Base-by-base conservation (phyloP, 495 filamentous ascomycete genomes). In the Paragyromitra xinjiangensis region DNA sequence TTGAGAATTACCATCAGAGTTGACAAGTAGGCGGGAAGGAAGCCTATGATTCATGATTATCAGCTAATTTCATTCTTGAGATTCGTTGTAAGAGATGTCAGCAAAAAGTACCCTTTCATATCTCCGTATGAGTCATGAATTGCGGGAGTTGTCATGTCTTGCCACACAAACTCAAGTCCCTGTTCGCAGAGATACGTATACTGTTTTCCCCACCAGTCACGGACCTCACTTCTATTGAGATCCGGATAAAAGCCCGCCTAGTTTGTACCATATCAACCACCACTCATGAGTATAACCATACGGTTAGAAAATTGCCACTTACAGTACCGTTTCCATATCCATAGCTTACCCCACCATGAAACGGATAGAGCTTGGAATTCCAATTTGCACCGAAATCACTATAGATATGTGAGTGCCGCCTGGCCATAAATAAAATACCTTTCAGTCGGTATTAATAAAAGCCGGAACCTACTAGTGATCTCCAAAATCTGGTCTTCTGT, bases 341-440 rank as follows among this genome's bases (percentile, higher is more conserved):
- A 42, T 83, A 83, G 53, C 72, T 71, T n/a, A 83, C 82, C 22
- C 80, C 82, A 6, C 82, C 82, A 59, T 82, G 82, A 45, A 66
- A 83, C n/a, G 82, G 80, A 39, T 77, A 61, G 2, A 9, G 7
- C 14, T 59, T 78, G 12, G 14, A 71, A 53, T 81, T 76, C 51
- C 84, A 84, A 68, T 86, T 87, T 71, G 84, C 82, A 50, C 83
- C 86, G 42, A 86, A 85, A 39, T 79, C 61, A 34, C 77, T 79
- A 2, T 22, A 12, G 37, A 42, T 9, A 37, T 34, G 3, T 73
- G 1, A 77, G 69, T 16, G 34, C 42, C 19, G 11, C 4, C 7
- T 14, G 4, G 7, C 1, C n/a, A 4, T 5, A 45, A 58, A 44
- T 58, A 12, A 37, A 50, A 19, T 16, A 14, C 12, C 22, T 16